Evolutionary conservation across 164 flowering plant species (phyloP), one percentile per base, ranked within the genome.

Genomic region (Cinnamomum micranthum): DNA sequence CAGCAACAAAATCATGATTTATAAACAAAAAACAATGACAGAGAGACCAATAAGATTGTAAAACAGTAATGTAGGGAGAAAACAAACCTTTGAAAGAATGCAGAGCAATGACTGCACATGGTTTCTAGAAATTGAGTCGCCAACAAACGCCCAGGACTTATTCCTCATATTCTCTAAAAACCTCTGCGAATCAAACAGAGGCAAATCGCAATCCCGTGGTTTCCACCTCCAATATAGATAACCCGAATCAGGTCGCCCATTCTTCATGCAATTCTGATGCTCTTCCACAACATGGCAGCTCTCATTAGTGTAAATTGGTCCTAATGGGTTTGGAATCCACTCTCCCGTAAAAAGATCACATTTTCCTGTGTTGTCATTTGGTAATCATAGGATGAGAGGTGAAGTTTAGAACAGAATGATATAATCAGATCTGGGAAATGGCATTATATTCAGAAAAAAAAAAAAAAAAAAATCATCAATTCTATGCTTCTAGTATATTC

Each of bases 191-290:
- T 90, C 81, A 72, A 95, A 87, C 52, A 64, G 81, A 3, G 90
- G 94, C 66, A 95, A 75, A 63, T 87, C 83, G 33, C 99, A 95
- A 41, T 80, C 84, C 68, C 79, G 73, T 2, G 99, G 98, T 13
- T 74, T 86, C 99, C 99, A 95, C 79, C 85, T 87, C 99, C 99
- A 95, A 73, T 86, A 86, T 4, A 95, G 88, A 81, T 89, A 95
- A 11, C 78, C 91, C 5, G 88, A 59, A 82, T 95, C 99, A 3
- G 97, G 92, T 50, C 99, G 82, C 68, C 99, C 99, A 83, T 95
- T 95, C 70, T 50, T 87, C 91, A 93, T 92, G 76, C 99, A 95
- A 76, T 95, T 92, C 85, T 95, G 99, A 80, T 89, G 95, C n/a
- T 20, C 74, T 75, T 90, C 91, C 65, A 95, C 82, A 15, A 87